Evolutionary conservation across 1,284 basidiomycete species (phyloP).

Genomic region (Ustilago curta): DNA sequence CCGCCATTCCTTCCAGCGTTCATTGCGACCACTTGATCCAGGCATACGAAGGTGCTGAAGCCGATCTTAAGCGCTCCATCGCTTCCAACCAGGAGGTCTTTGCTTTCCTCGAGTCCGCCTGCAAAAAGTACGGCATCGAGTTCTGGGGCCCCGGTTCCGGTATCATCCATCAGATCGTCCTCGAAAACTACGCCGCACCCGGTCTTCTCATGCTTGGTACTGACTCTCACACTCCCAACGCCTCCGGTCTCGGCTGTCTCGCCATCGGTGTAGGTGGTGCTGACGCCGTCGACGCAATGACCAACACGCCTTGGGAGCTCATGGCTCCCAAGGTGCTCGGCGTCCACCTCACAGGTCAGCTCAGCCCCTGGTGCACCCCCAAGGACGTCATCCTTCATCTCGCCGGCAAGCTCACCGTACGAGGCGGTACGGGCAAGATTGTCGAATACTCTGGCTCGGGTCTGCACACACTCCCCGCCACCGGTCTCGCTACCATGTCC

Average conservation of each 20-base stretch:
- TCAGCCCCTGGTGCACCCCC: conserved; percentile 92
- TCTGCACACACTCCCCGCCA: conserved; percentile 89
- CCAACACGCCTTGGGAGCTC: conserved; percentile 96
- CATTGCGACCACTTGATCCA: conserved; percentile 88
- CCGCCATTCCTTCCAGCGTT: conserved; percentile 87
- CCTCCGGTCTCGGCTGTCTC: conserved; percentile 95
- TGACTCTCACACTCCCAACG: conserved; percentile 99
- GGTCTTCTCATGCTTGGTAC: conserved; percentile 74
- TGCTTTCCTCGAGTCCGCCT: conserved; percentile 94
- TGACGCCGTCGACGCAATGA: conserved; percentile 98
- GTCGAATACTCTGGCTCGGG: conserved; percentile 98
- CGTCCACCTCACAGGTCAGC: conserved; percentile 86
- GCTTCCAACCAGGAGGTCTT: conserved; percentile 95
- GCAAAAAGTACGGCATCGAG: conserved; percentile 86
- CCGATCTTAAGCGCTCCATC: conserved; percentile 86
- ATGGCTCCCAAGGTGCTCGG: conserved; percentile 88
- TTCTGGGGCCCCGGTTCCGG: conserved; percentile 87
- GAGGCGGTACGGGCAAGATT: conserved; percentile 96
- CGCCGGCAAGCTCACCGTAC: conserved; percentile 92
- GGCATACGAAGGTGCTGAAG: conserved; percentile 79
- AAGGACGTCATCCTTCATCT: conserved; percentile 97
- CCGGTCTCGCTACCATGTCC: conserved; percentile 91
- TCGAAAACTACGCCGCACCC: conserved; percentile 91
- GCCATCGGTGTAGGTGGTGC: conserved; percentile 99
- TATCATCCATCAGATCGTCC: conserved; percentile 97